phyloP scores from a whole-genome alignment of 176 grass and related monocot genomes.

The Eleusine indica region DNA sequence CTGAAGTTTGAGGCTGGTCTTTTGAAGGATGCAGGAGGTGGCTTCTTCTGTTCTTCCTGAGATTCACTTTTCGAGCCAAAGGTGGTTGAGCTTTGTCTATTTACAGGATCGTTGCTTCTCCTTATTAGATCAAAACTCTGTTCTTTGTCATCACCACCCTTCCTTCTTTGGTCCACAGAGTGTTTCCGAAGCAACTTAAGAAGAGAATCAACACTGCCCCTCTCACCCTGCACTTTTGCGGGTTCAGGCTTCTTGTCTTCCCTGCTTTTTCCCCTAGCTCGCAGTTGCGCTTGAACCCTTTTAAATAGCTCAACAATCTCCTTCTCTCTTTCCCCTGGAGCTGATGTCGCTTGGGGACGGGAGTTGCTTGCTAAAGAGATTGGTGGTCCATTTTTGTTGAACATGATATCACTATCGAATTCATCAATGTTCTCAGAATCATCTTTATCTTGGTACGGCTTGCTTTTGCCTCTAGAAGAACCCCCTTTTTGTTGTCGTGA shows the following conservation, averaged over 20 bases:
- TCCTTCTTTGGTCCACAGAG: slow-evolving; percentile 56
- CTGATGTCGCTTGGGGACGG: slow-evolving; percentile 45
- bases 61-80: slow-evolving; percentile 38
- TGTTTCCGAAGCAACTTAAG: slow-evolving; percentile 74
- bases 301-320: slow-evolving; percentile 80
- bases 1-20: slow-evolving; percentile 56
- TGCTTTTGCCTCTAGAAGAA: slow-evolving; percentile 43
- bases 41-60: slow-evolving; percentile 42
- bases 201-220: slow-evolving; percentile 63
- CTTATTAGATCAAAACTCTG: slow-evolving; percentile 43
- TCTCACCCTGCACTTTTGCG: slow-evolving; percentile 61
- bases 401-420: slow-evolving; percentile 53
- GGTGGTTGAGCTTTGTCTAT: slow-evolving; percentile 45
- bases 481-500: slow-evolving; percentile 31
- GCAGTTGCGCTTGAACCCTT: slow-evolving; percentile 73
- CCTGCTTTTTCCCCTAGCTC: slow-evolving; percentile 44
- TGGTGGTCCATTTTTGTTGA: slow-evolving; percentile 69
- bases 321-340: slow-evolving; percentile 63
- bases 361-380: slow-evolving; percentile 52
- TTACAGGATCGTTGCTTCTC: slow-evolving; percentile 51
- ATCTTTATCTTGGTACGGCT: slow-evolving; percentile 64
- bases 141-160: slow-evolving; percentile 44
- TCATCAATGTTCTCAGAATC: slow-evolving; percentile 61
- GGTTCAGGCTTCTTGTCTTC: slow-evolving; percentile 72
- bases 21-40: slow-evolving; percentile 37